Evolutionary conservation across 257 asterid species (phyloP), one percentile per base, ranked within the genome.

Genomic region (Voacanga thouarsii): DNA sequence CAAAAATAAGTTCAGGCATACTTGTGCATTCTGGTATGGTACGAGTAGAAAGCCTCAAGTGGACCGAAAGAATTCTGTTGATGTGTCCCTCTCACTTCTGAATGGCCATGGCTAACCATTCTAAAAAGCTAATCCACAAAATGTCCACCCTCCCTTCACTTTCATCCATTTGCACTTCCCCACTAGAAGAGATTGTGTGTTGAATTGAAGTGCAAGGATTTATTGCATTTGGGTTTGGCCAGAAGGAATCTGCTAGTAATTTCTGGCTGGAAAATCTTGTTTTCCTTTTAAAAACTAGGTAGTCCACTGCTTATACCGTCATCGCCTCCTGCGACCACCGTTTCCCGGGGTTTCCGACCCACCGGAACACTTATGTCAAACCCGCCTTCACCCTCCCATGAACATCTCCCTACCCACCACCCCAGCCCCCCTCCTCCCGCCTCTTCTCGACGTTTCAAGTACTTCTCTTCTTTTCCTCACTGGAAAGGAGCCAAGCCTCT

Each of bases 401-500:
- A 43, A 85, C n/a, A 6, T 67, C 79, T 74, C 76, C 71, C 64
- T 50, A 9, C 78, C 81, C 77, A 80, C 61, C 37, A 41, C 72
- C 39, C 73, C 39, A 6, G n/a, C 71, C 1, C 73, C 76, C 4
- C 73, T 41, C 12, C 81, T 76, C 26, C 84, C 43, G 4, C 61
- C 64, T 8, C 66, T 3, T 39, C 67, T 47, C 5, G 45, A 33
- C 82, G 74, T 55, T 80, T 45, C 72, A 26, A 66, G 28, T 26
- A 64, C 44, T 74, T 7, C 4, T 30, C 68, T 12, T 64, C 78
- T 3, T 33, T 78, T 7, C 45, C 80, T 55, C 33, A 28, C 0
- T 90, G 93, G 93, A 82, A 85, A 30, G 98, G 97, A 26, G 96
- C 80, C 8, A 81, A 79, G 45, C 88, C 83, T 18, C n/a, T 89